A percentile compares a stretch with the other conserved stretches of the same genome.
Conservation (phyloP, 2,329 filamentous ascomycete genomes). For the Hirsutella minnesotensis region DNA sequence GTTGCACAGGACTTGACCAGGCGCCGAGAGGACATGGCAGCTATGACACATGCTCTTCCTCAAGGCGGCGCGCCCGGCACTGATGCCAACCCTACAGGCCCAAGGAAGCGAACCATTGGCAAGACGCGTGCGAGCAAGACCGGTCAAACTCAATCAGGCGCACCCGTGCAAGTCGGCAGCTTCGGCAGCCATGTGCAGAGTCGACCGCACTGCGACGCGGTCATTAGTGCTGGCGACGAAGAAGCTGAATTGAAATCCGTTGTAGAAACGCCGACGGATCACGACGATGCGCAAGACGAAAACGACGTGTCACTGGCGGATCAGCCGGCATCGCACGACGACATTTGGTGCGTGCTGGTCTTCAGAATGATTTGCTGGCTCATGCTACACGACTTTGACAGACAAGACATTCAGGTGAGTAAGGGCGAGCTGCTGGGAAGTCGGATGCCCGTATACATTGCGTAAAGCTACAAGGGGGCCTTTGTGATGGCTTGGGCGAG, state of each 20-base stretch:
- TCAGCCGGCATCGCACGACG: constrained; percentile 19
- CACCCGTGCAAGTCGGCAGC: background rate
- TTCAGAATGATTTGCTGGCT: constrained; percentile 49
- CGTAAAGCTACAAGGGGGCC: constrained; percentile 9
- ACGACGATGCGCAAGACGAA: background rate
- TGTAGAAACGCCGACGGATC: background rate
- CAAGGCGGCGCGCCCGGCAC: constrained; percentile 7
- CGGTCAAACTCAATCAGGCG: background rate
- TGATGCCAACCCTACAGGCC: constrained; percentile 10
- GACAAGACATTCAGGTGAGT: constrained; percentile 37
- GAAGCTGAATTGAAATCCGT: background rate
- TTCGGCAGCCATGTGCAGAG: background rate
- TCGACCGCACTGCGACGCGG: background rate
- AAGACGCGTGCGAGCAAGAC: constrained; percentile 13
- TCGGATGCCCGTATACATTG: constrained; percentile 43
- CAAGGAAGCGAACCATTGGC: constrained; percentile 11
- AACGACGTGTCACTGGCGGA: constrained; percentile 9
- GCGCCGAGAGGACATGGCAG: constrained; percentile 12
- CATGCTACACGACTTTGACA: constrained; percentile 44
- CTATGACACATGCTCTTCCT: background rate
- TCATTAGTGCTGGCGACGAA: background rate
- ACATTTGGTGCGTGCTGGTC: constrained; percentile 42
- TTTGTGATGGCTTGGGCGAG: background rate
- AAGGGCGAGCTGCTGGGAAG: constrained; percentile 43
- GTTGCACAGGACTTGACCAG: constrained; percentile 17